Conservation (phyloP, 2,329 filamentous ascomycete genomes). For the Fusarium coicis region DNA sequence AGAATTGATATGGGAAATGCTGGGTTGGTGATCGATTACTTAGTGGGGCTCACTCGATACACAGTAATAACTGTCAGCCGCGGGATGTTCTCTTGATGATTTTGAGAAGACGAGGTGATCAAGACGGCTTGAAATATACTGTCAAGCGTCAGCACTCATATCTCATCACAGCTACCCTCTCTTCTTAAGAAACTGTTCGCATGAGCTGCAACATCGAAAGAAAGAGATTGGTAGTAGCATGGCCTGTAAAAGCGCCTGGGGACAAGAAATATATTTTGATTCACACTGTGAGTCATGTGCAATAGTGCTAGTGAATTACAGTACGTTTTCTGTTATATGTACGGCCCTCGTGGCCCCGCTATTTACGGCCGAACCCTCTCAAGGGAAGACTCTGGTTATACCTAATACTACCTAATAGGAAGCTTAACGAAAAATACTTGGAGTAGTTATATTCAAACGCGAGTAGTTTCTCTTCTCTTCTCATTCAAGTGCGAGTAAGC, state of each 20-base stretch:
- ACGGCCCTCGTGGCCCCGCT: neutral
- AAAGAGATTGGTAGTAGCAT: neutral
- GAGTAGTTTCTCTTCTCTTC: neutral
- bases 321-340: neutral
- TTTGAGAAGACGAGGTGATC: neutral
- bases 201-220: neutral
- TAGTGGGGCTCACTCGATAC: constrained; percentile 32
- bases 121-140: neutral
- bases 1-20: constrained; percentile 18
- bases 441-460: neutral
- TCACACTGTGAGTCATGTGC: neutral
- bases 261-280: neutral
- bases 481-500: neutral
- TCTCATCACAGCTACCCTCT: neutral
- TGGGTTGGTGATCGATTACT: constrained; percentile 7
- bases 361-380: neutral
- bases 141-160: neutral
- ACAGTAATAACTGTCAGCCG: neutral
- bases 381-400: neutral
- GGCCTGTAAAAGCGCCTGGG: neutral
- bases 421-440: neutral
- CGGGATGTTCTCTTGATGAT: neutral
- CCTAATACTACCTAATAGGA: too few species aligned
- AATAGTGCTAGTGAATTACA: neutral
- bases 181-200: neutral